Conservation (phyloP, 148 eudicot genomes). For the Rhododendron molle region DNA sequence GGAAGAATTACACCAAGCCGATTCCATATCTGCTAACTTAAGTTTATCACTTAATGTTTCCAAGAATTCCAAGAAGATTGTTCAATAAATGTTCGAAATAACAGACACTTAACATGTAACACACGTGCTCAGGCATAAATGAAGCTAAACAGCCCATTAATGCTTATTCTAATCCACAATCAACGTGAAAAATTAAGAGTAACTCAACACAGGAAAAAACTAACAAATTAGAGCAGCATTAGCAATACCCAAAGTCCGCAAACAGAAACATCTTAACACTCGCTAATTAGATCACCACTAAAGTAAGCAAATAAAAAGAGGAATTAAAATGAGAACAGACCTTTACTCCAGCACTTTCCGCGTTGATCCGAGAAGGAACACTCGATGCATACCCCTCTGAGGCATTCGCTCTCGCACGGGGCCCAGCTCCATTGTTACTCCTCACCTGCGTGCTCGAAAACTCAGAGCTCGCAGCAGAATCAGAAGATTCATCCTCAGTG, state of each 20-base stretch:
- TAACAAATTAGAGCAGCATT: not conserved
- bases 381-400: slow-evolving; percentile 52
- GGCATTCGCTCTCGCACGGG: slow-evolving; percentile 25
- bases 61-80: not conserved
- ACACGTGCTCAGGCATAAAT: not conserved
- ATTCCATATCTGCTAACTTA: not conserved
- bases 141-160: not conserved
- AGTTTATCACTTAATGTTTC: not conserved
- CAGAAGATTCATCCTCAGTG: slow-evolving; percentile 57
- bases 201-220: not conserved
- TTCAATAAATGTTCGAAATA: not conserved
- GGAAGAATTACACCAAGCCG: not conserved
- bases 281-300: not conserved
- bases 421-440: slow-evolving; percentile 33
- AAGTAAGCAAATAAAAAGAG: not conserved
- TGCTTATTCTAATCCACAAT: not conserved
- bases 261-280: not conserved
- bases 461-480: slow-evolving; percentile 69
- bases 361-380: slow-evolving; percentile 38
- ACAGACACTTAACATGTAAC: not conserved
- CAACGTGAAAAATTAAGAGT: not conserved
- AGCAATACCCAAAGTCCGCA: not conserved
- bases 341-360: slow-evolving; percentile 27
- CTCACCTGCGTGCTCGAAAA: slow-evolving; percentile 51
- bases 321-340: slow-evolving; percentile 25